phyloP scores from a whole-genome alignment of 2,329 filamentous ascomycete genomes.

The Colletotrichum zoysiae region DNA sequence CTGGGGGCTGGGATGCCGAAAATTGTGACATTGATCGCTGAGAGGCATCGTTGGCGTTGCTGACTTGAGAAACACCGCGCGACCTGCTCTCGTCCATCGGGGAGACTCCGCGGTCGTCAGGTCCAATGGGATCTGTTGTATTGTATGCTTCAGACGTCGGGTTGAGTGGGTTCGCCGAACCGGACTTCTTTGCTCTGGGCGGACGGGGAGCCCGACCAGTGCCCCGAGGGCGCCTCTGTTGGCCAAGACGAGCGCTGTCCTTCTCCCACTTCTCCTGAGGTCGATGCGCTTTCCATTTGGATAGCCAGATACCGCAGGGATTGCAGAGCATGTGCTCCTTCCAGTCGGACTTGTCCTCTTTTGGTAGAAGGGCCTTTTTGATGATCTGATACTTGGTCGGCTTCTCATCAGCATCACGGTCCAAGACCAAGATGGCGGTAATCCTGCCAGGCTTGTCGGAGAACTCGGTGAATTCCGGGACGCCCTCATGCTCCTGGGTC shows the following conservation, averaged over 20 bases:
- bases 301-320: constrained; percentile 95
- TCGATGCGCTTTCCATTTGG: constrained; percentile 87
- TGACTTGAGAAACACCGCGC: constrained; percentile 36
- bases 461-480: constrained; percentile 77
- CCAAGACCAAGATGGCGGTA: constrained; percentile 78
- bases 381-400: constrained; percentile 78
- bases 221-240: constrained; percentile 64
- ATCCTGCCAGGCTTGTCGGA: constrained; percentile 80
- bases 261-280: constrained; percentile 88
- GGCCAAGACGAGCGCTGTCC: constrained; percentile 64
- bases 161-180: constrained; percentile 61
- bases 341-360: constrained; percentile 76
- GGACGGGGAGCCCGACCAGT: constrained; percentile 52
- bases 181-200: constrained; percentile 61
- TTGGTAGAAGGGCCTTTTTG: constrained; percentile 76
- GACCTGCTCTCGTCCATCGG: constrained; percentile 39
- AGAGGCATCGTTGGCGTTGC: constrained; percentile 34
- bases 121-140: constrained; percentile 65
- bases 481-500: constrained; percentile 79
- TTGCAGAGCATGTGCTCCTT: constrained; percentile 87
- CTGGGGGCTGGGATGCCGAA: constrained; percentile 25
- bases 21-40: constrained; percentile 22
- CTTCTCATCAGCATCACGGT: constrained; percentile 72
- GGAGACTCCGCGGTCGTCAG: constrained; percentile 44
- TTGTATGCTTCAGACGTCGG: constrained; percentile 67